phyloP scores from a whole-genome alignment of 2,329 filamentous ascomycete species.

The Cladophialophora bantiana region DNA sequence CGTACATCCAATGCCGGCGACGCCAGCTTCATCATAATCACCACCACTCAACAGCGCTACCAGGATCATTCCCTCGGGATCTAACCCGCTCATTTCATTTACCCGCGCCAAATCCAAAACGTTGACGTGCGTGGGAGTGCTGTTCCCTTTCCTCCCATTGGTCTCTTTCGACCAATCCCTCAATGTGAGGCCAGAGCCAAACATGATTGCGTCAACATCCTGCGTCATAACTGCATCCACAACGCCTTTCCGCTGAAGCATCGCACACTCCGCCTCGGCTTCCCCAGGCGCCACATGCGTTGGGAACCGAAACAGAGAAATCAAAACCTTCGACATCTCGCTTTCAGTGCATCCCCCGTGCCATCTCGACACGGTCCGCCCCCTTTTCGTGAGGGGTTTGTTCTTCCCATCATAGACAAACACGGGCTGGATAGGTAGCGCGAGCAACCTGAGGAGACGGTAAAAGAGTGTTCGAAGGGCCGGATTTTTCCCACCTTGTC shows the following conservation, averaged over 20 bases:
- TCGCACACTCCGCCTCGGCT: conserved; percentile 92
- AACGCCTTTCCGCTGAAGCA: conserved; percentile 79
- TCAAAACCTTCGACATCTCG: conserved; percentile 80
- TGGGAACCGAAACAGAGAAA: conserved; percentile 83
- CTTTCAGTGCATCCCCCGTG: conserved; percentile 70
- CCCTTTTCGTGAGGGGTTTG: conserved; percentile 86
- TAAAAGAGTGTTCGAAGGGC: conserved; percentile 93
- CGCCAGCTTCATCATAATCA: conserved; percentile 88
- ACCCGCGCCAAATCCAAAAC: conserved; percentile 73
- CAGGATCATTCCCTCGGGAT: conserved; percentile 88
- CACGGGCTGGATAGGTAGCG: conserved; percentile 80
- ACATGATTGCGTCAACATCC: conserved; percentile 98
- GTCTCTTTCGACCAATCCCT: conserved; percentile 83
- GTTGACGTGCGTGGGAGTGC: conserved; percentile 82
- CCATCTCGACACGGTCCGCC: conserved; percentile 65
- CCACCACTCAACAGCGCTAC: conserved; percentile 95
- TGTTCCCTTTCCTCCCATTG: conserved; percentile 64
- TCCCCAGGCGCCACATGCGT: conserved; percentile 90
- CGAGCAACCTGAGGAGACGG: conserved; percentile 78
- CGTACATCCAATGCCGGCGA: conserved; percentile 86
- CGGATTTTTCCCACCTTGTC: conserved; percentile 85
- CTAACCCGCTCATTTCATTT: conserved; percentile 68
- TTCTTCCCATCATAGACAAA: conserved; percentile 91
- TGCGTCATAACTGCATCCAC: conserved; percentile 95
- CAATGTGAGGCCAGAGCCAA: conserved; percentile 80